Base-by-base conservation (phyloP, 495 filamentous ascomycete species). In the Endocarpon pusillum region DNA sequence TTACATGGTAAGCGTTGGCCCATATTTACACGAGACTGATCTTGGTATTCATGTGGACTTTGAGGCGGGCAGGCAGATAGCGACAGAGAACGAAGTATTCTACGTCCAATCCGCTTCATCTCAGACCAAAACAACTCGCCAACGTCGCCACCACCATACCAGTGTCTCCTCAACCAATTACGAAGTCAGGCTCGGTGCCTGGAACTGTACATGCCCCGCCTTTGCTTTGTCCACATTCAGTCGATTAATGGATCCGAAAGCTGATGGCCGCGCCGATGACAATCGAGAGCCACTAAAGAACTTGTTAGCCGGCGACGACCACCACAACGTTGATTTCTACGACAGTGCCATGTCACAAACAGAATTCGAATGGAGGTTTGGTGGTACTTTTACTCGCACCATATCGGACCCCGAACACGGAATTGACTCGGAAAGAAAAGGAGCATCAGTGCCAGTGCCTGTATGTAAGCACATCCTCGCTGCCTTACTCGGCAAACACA, bases 381-480 rank as follows among this genome's bases (percentile, higher is more conserved):
- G 74, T 19, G 72, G 71, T 2, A 48, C 61, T 15, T 48, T 62
- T 23, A 46, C 43, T 34, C 26, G 58, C 52, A 21, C 35, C 28
- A 51, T 34, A 45, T 61, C 38, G 37, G 37, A 36, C 38, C 37
- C 19, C 21, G n/a, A n/a, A n/a, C n/a, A n/a, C n/a, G n/a, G n/a
- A n/a, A n/a, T n/a, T n/a, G n/a, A n/a, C n/a, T n/a, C n/a, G 28
- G 12, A 7, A 17, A 31, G 18, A 19, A 37, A 37, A 3, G 49
- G 41, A n/a, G 43, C 41, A 11, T 45, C 35, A 1, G 52, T 28
- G 29, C 53, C 48, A 15, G 41, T 64, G 32, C 80, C 84, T 2
- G 63, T 78, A 21, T 96, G 87, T 48, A 94, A 94, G 56, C 87
- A 96, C 54, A 45, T 94, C 12, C 61, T 96, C 18, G 87, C 87